Evolutionary conservation across 2,329 filamentous ascomycete genomes (phyloP).

Genomic region (Berkeleyomyces rouxiae): DNA sequence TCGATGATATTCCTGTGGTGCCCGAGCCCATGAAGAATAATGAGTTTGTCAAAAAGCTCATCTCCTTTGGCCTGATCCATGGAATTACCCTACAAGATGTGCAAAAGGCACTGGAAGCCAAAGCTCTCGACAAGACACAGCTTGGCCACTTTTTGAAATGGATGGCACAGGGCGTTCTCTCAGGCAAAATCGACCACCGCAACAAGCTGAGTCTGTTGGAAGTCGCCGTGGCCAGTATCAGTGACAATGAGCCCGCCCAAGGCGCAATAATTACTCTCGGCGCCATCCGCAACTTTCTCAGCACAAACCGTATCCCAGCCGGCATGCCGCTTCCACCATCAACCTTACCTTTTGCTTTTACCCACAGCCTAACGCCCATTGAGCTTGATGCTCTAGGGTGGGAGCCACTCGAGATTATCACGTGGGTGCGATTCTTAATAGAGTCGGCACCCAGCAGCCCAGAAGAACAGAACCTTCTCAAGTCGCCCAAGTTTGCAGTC

Average conservation of each 20-base stretch:
- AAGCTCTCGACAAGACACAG: constrained; percentile 64
- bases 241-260: constrained; percentile 38
- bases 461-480: constrained; percentile 52
- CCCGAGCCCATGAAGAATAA: constrained; percentile 57
- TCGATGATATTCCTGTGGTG: constrained; percentile 75
- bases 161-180: constrained; percentile 55
- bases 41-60: constrained; percentile 65
- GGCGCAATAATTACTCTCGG: constrained; percentile 63
- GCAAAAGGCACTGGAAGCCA: constrained; percentile 62
- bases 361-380: constrained; percentile 45
- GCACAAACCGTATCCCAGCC: constrained; percentile 62
- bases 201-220: constrained; percentile 57
- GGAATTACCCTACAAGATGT: constrained; percentile 80
- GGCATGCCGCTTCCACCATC: constrained; percentile 63
- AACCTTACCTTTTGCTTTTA: constrained; percentile 75
- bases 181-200: constrained; percentile 53
- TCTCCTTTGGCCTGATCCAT: constrained; percentile 71
- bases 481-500: constrained; percentile 55
- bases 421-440: constrained; percentile 74
- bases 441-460: constrained; percentile 43
- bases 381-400: constrained; percentile 73
- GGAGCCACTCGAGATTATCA: constrained; percentile 66
- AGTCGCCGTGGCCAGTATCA: constrained; percentile 58
- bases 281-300: constrained; percentile 58
- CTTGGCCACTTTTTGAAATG: constrained; percentile 71